Evolutionary conservation across 345 rosid species (phyloP).

Genomic region (Laguncularia racemosa): DNA sequence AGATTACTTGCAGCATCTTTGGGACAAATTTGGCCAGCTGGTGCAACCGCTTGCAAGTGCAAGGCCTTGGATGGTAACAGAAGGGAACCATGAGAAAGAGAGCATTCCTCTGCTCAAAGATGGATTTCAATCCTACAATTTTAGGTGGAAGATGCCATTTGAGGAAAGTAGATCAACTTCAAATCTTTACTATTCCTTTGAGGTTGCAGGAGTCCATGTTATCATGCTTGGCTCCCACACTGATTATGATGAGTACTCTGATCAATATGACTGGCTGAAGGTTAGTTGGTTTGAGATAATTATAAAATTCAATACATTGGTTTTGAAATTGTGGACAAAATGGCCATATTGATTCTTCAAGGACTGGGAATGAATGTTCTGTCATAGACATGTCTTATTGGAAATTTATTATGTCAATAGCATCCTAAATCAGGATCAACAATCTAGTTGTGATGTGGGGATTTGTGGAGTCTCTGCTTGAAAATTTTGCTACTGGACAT

Average conservation of each 20-base stretch:
- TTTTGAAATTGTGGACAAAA: no score
- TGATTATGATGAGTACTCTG: slow-evolving; percentile 55
- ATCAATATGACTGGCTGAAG: slow-evolving; percentile 82
- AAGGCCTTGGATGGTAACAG: slow-evolving; percentile 97
- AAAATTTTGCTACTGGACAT: no score
- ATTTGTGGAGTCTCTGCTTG: no score
- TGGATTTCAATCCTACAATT: slow-evolving; percentile 68
- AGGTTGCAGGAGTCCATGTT: slow-evolving; percentile 74
- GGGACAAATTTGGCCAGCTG: slow-evolving; percentile 91
- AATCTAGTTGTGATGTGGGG: no score
- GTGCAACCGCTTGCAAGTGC: slow-evolving; percentile 93
- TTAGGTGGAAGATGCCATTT: slow-evolving; percentile 95
- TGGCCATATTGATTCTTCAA: no score
- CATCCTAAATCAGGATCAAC: no score
- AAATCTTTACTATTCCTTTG: slow-evolving; percentile 91
- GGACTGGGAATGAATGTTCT: no score
- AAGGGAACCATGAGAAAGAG: slow-evolving; percentile 93
- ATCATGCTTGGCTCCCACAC: slow-evolving; percentile 88
- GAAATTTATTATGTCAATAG: no score
- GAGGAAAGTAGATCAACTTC: slow-evolving; percentile 84
- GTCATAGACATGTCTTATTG: no score
- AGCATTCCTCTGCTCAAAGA: slow-evolving; percentile 52
- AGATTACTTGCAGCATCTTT: slow-evolving; percentile 68
- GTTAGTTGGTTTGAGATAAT: slow-evolving; percentile 29
- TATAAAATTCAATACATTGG: neutral